Evolutionary conservation across 78 protist genomes (phyloP).

Genomic region (Dictyostelium brefeldianum): DNA sequence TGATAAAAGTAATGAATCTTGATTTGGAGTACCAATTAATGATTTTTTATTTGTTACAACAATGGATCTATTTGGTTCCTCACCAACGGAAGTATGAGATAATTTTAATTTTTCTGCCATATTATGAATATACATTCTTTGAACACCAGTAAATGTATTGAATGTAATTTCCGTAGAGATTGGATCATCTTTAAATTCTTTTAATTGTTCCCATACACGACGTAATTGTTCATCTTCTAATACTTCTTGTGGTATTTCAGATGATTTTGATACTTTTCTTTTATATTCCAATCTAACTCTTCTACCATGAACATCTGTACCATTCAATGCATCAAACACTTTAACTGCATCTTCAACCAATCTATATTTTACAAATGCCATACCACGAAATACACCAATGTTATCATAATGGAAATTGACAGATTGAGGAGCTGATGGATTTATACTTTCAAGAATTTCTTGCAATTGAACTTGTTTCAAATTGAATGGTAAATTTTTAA

Average conservation of each 20-base stretch:
- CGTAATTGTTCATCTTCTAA: conserved; percentile 77
- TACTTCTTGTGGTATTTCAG: conserved; percentile 70
- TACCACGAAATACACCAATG: conserved; percentile 81
- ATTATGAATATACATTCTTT: conserved; percentile 83
- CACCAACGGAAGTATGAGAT: conserved; percentile 76
- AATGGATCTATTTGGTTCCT: conserved; percentile 69
- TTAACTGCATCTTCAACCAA: conserved; percentile 72
- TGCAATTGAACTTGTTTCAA: conserved; percentile 73
- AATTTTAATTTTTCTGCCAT: conserved; percentile 81
- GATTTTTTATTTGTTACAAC: conserved; percentile 40
- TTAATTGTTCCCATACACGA: conserved; percentile 68
- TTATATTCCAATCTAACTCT: conserved; percentile 76
- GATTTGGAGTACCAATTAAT: conserved; percentile 24
- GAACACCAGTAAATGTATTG: conserved; percentile 65
- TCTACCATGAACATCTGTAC: conserved; percentile 80
- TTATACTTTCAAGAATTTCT: conserved; percentile 76
- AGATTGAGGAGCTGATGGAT: conserved; percentile 75
- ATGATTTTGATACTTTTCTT: conserved; percentile 59
- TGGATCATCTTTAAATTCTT: conserved; percentile 66
- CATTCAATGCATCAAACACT: conserved; percentile 78
- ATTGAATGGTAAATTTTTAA: conserved; percentile 79
- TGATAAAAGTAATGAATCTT: background rate
- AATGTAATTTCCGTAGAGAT: conserved; percentile 50
- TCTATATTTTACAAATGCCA: conserved; percentile 85
- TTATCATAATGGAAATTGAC: conserved; percentile 79